Percentiles rank a stretch among this genome's conserved stretches.
These are phyloP conservation scores for Telfairia occidentalis DNA, from an alignment of 331 rosid species.

Conservation along the genomic window DNA sequence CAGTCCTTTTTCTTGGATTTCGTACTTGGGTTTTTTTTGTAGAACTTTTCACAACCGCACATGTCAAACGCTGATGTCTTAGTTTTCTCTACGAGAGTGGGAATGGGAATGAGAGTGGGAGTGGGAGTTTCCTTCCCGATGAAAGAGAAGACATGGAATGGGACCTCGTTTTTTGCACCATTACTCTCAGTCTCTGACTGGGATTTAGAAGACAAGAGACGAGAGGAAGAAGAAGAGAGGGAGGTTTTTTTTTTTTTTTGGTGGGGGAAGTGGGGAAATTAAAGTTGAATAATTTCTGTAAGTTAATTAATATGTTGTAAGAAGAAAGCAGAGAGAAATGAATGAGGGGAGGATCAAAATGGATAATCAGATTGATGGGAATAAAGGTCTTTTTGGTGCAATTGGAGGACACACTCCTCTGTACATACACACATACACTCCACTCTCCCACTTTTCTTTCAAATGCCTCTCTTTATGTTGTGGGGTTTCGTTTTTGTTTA, in stretches of 20 bases:
- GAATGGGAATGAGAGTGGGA: too few relatives aligned
- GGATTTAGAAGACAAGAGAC: not conserved
- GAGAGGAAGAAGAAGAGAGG: not conserved
- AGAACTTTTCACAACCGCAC: not conserved
- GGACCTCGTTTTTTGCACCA: conserved; percentile 10
- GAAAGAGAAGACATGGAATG: conserved; percentile 3
- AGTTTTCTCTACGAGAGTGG: too few relatives aligned
- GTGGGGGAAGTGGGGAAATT: not conserved
- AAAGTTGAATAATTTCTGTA: too few relatives aligned
- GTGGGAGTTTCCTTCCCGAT: conserved; percentile 29
- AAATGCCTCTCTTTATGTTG: not conserved
- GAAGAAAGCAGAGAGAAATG: not conserved
- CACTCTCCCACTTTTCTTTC: not conserved
- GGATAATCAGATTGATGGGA: conserved; percentile 18
- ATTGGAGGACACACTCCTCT: conserved; percentile 15
- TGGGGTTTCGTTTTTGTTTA: too few relatives aligned
- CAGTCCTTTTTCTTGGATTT: not conserved
- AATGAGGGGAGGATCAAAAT: not conserved
- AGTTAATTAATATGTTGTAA: not conserved
- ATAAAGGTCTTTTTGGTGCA: conserved; percentile 12
- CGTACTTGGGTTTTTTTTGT: not conserved
- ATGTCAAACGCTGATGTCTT: too few relatives aligned
- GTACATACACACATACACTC: not conserved
- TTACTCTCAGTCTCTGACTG: not conserved
- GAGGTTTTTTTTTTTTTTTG: too few relatives aligned